Percentiles rank a stretch among this genome's conserved stretches.
phyloP scores from a whole-genome alignment of 768 basidiomycete species.

The Tylopilus felleus region DNA sequence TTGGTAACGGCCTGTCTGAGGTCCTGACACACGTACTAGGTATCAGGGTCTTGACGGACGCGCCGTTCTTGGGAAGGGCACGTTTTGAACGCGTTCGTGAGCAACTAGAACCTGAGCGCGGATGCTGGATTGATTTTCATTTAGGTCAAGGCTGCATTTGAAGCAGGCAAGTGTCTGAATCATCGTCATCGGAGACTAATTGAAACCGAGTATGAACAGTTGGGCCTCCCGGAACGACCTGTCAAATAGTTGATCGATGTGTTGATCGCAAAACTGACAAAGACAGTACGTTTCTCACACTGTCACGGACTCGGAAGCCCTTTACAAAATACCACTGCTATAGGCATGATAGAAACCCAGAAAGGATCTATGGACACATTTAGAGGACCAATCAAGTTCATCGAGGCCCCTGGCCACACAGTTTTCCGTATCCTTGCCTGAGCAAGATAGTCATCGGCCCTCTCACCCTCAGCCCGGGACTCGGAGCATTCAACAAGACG shows the following conservation, averaged over 20 bases:
- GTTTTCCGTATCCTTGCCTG: background rate
- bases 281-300: too few species aligned
- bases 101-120: too few species aligned
- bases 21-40: constrained; percentile 69
- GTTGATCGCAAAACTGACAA: too few species aligned
- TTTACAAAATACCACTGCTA: too few species aligned
- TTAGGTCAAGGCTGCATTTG: constrained; percentile 47
- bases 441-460: too few species aligned
- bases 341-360: background rate
- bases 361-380: background rate
- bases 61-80: constrained; percentile 56
- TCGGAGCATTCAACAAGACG: too few species aligned
- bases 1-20: constrained; percentile 63
- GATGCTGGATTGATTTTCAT: background rate
- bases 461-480: too few species aligned
- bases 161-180: constrained; percentile 45
- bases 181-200: too few species aligned
- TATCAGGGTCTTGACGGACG: constrained; percentile 63
- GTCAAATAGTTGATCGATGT: too few species aligned
- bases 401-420: background rate
- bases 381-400: background rate
- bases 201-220: too few species aligned
- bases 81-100: constrained; percentile 6
- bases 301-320: too few species aligned
- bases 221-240: too few species aligned